Evolutionary conservation across 257 asterid genomes (phyloP), one percentile per base, ranked within the genome.

Genomic region (Striga asiatica): DNA sequence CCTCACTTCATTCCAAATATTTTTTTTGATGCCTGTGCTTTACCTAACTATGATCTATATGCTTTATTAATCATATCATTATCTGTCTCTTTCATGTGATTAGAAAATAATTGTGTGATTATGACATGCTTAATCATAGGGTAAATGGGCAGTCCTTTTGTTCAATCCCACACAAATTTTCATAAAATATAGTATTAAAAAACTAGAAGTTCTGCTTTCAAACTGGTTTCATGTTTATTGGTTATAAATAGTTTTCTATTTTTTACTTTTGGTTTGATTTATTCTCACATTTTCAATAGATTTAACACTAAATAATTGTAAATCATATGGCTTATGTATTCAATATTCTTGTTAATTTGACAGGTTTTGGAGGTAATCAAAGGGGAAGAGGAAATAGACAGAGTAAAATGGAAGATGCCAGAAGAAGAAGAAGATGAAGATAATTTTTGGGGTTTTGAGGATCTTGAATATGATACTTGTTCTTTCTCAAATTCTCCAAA

Each of bases 391-490:
- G 97, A 81, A 50, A 57, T 83, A 1, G 81, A 85, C 50, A 71
- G 58, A 59, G 85, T 50, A 45, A 85, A 66, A 64, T 89, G 97
- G 97, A 78, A 77, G 66, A 69, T 85, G 84, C 85, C 83, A 0
- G 64, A 79, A 17, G 84, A 85, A 57, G 94, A 82, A 0, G 85
- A 80, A 38, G 87, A 82, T 5, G 83, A 68, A 46, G 89, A 78
- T 37, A 86, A 71, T 69, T 79, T 89, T 41, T 89, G 85, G 88
- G 96, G 88, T 0, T 89, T 85, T 52, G 97, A 89, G 68, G 96
- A 89, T 78, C 94, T 89, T 34, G 97, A 89, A 70, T 68, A 84
- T 42, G 97, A 85, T 6, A 73, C 75, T 65, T 80, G 88, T 1
- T 71, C 74, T 0, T 88, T 56, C 35, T 75, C 94, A 8, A 66